Evolutionary conservation across 1,139 yeast genomes (phyloP), one percentile per base, ranked within the genome.

Genomic region (Suhomyces bokatorum): DNA sequence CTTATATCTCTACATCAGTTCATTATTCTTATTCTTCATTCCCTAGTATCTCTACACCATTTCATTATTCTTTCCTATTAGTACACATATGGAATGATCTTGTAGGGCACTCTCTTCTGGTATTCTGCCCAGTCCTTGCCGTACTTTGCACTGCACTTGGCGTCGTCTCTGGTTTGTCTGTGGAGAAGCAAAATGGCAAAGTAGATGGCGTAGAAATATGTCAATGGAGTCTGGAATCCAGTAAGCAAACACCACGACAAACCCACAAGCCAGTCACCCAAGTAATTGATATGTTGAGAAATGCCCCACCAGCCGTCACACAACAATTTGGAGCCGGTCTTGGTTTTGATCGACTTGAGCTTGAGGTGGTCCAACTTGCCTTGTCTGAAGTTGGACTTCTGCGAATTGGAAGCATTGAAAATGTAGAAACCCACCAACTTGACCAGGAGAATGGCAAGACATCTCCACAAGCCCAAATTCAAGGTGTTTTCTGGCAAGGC

Each of bases 291-390:
- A 63, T 93, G 99, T 55, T 96, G 96, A 6, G 96, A 83, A 33
- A 75, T 66, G 3, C 87, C 87, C 99, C 99, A 93, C 99, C 99
- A 93, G 2, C 98, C 97, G 57, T 89, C 95, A 46, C 83, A 78
- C 43, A 93, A 71, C 52, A 93, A 76, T 58, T 80, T 86, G 32
- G 96, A 85, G 1, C 96, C 96, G 12, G 87, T 81, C 28, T 76
- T 71, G 1, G 97, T 86, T 50, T 78, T 69, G 49, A 93, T 85
- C 49, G 81, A 84, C 56, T 81, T 78, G 60, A 87, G 69, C 45
- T 84, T 76, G 45, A 77, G 65, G 50, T 81, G 78, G 39, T 78
- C 70, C 45, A 90, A 74, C 58, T 85, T 80, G 10, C 96, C 96
- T 52, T 79, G 81, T 65, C 87, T 85, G 71, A 93, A 93, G 31